Conservation (phyloP, 1,284 basidiomycete species). For the Trametes sp. region DNA sequence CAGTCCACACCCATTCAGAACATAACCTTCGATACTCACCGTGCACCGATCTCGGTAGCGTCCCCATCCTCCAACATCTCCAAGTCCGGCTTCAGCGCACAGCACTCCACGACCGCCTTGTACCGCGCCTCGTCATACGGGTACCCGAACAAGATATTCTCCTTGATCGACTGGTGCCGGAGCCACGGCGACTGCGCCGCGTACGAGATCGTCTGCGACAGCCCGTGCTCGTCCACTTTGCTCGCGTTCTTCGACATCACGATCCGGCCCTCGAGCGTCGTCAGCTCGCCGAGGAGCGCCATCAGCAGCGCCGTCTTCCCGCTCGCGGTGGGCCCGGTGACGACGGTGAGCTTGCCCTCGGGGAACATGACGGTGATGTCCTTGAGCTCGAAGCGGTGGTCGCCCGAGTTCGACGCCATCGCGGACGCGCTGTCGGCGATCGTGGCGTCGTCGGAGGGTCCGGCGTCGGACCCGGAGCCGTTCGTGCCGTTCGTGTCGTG, state of each 20-base stretch:
- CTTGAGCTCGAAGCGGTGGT: slow-evolving; percentile 66
- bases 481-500: slow-evolving; percentile 5
- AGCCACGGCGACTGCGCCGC: slow-evolving; percentile 89
- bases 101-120: slow-evolving; percentile 69
- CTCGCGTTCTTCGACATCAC: slow-evolving; percentile 71
- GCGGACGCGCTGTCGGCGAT: slow-evolving; percentile 33
- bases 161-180: slow-evolving; percentile 67
- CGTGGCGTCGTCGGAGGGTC: slow-evolving; percentile 34
- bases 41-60: slow-evolving; percentile 46
- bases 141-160: slow-evolving; percentile 78
- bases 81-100: slow-evolving; percentile 75
- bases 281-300: slow-evolving; percentile 74
- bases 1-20: neutral
- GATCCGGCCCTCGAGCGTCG: slow-evolving; percentile 55
- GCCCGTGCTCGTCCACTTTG: slow-evolving; percentile 65
- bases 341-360: slow-evolving; percentile 66
- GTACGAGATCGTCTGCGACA: slow-evolving; percentile 83
- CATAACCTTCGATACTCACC: slow-evolving; percentile 29
- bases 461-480: neutral
- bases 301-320: slow-evolving; percentile 84
- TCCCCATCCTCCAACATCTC: slow-evolving; percentile 54
- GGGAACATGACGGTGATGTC: slow-evolving; percentile 77
- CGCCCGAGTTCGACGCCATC: slow-evolving; percentile 35
- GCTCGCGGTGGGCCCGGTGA: slow-evolving; percentile 79
- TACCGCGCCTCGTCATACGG: slow-evolving; percentile 73